phyloP scores from a whole-genome alignment of 116 monocot species.

The Posidonia oceanica region DNA sequence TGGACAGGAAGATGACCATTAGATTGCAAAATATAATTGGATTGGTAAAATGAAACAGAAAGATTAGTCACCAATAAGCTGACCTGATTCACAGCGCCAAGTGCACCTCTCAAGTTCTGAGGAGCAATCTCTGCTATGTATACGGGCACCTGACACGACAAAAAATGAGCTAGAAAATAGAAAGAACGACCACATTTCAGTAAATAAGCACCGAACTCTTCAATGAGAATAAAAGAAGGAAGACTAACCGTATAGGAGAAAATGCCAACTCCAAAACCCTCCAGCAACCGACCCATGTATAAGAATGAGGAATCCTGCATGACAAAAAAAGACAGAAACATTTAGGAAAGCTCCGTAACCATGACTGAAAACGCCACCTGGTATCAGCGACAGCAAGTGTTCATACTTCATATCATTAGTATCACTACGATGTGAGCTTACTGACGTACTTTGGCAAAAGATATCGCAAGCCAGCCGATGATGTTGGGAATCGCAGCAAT shows the following conservation, averaged over 20 bases:
- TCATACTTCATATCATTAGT: too few relatives aligned
- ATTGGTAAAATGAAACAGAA: background rate
- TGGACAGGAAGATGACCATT: conserved; percentile 12
- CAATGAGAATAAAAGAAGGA: background rate
- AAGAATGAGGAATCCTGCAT: conserved; percentile 78
- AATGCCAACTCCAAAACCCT: conserved; percentile 92
- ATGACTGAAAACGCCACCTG: too few relatives aligned
- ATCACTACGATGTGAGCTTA: too few relatives aligned
- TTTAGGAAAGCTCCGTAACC: too few relatives aligned
- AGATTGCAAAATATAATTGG: background rate
- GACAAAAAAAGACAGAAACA: too few relatives aligned
- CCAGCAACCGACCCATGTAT: conserved; percentile 86
- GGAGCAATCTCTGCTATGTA: conserved; percentile 98
- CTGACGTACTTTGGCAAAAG: conserved; percentile 62
- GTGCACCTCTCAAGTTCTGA: conserved; percentile 78
- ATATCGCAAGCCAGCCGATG: conserved; percentile 86
- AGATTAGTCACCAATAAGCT: background rate
- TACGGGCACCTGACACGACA: conserved; percentile 52
- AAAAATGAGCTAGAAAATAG: background rate
- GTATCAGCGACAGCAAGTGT: too few relatives aligned
- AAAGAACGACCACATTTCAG: background rate
- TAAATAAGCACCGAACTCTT: background rate
- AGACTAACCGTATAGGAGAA: conserved; percentile 65
- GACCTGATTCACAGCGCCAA: conserved; percentile 93
- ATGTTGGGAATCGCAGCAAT: conserved; percentile 90